Evolutionary conservation across 768 basidiomycete genomes (phyloP).

Genomic region (Myochromella boudieri): DNA sequence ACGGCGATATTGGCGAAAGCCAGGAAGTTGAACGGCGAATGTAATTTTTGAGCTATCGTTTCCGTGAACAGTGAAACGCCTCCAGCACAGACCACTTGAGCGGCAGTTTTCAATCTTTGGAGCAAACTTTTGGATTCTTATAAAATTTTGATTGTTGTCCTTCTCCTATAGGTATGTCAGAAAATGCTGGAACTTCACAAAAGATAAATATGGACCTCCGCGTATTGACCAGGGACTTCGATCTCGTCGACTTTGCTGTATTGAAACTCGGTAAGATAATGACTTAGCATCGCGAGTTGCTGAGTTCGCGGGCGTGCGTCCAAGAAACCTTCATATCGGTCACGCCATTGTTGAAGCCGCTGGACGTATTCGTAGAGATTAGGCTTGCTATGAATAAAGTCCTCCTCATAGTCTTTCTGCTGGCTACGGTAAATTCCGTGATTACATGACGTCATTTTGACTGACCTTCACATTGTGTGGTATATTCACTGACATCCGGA

Average conservation of each 20-base stretch:
- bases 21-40: constrained; percentile 90
- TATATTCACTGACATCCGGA: constrained; percentile 62
- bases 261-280: constrained; percentile 96
- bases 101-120: constrained; percentile 90
- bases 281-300: constrained; percentile 82
- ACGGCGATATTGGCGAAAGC: constrained; percentile 79
- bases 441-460: constrained; percentile 9
- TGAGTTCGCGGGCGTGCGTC: constrained; percentile 84
- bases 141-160: constrained; percentile 89
- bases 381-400: constrained; percentile 80
- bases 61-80: constrained; percentile 88
- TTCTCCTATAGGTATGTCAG: constrained; percentile 73
- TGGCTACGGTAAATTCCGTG: not conserved
- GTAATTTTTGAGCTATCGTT: constrained; percentile 86
- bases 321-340: constrained; percentile 81
- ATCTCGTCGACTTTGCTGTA: constrained; percentile 97
- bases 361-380: constrained; percentile 85
- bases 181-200: constrained; percentile 1
- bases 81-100: constrained; percentile 83
- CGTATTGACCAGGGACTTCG: constrained; percentile 98
- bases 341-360: constrained; percentile 90
- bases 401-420: constrained; percentile 88
- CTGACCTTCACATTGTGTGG: constrained; percentile 57
- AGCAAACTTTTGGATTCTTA: constrained; percentile 87
- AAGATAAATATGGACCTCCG: constrained; percentile 60